Evolutionary conservation across 495 filamentous ascomycete species (phyloP).

Genomic region (Recurvomyces mirabilis): DNA sequence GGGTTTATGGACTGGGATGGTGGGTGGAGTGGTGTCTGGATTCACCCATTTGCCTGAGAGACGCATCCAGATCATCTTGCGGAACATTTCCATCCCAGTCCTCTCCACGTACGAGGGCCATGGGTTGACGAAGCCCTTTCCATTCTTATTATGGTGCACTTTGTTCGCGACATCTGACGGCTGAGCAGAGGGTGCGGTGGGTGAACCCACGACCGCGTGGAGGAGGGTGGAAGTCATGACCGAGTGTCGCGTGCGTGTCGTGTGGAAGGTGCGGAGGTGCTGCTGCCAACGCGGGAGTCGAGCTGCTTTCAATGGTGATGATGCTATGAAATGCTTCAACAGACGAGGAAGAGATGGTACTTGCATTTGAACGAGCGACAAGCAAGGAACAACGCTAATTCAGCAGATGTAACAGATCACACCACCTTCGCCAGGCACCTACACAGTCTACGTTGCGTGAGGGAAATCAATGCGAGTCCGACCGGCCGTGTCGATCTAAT

Average conservation of each 20-base stretch:
- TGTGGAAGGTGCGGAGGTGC: neutral
- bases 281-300: too few relatives aligned
- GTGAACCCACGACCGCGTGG: slow-evolving; percentile 44
- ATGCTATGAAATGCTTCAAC: neutral
- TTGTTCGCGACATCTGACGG: slow-evolving; percentile 46
- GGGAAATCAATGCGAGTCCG: too few relatives aligned
- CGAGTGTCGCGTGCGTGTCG: slow-evolving; percentile 3
- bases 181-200: slow-evolving; percentile 34
- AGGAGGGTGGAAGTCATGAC: slow-evolving; percentile 37
- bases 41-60: slow-evolving; percentile 47
- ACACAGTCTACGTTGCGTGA: too few relatives aligned
- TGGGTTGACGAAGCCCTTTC: slow-evolving; percentile 51
- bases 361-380: too few relatives aligned
- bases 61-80: slow-evolving; percentile 36
- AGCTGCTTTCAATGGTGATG: neutral
- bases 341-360: too few relatives aligned
- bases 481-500: too few relatives aligned
- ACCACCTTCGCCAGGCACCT: too few relatives aligned
- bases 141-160: slow-evolving; percentile 46
- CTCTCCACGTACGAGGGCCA: slow-evolving; percentile 28
- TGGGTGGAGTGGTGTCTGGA: slow-evolving; percentile 54
- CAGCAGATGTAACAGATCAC: too few relatives aligned
- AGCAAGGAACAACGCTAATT: too few relatives aligned
- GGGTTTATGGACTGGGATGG: slow-evolving; percentile 57
- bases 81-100: slow-evolving; percentile 6